A percentile compares a stretch with the other conserved stretches of the same genome.
Conservation (phyloP, 1,139 yeast species). For the Blastobotrys niveus region DNA sequence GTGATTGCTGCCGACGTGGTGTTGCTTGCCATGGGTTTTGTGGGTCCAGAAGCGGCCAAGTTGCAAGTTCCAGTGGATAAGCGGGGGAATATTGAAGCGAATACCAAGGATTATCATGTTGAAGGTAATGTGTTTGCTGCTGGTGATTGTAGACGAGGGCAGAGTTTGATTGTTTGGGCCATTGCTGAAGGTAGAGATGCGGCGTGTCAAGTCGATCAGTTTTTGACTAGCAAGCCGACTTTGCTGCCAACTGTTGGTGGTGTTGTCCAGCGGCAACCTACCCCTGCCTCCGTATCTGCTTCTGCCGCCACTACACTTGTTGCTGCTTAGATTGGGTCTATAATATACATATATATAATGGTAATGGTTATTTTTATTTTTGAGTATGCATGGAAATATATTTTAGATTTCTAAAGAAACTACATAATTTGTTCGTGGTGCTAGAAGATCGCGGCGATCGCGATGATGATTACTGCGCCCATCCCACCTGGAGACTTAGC, state of each 20-base stretch:
- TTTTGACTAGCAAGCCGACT: constrained; percentile 62
- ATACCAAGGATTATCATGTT: constrained; percentile 56
- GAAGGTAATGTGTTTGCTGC: constrained; percentile 77
- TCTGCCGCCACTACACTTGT: too few relatives aligned
- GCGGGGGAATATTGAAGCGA: constrained; percentile 71
- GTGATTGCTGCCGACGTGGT: constrained; percentile 93
- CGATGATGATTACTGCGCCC: too few relatives aligned
- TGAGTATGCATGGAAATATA: too few relatives aligned
- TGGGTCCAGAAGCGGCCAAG: constrained; percentile 90
- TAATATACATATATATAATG: not conserved
- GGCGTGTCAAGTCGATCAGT: constrained; percentile 87
- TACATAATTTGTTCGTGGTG: too few relatives aligned
- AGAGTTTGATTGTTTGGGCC: constrained; percentile 98
- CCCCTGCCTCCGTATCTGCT: too few relatives aligned
- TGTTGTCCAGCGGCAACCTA: constrained; percentile 66
- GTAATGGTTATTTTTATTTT: not conserved
- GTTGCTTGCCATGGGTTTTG: constrained; percentile 91
- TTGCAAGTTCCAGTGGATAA: constrained; percentile 67
- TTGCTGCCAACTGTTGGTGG: constrained; percentile 93
- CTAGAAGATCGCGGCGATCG: too few relatives aligned
- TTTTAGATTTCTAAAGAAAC: too few relatives aligned
- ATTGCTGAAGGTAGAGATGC: constrained; percentile 99
- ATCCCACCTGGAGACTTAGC: too few relatives aligned
- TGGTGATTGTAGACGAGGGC: constrained; percentile 99
- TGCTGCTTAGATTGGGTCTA: too few relatives aligned